Conservation (phyloP, 164 flowering plant species). For the Amborella trichopoda region DNA sequence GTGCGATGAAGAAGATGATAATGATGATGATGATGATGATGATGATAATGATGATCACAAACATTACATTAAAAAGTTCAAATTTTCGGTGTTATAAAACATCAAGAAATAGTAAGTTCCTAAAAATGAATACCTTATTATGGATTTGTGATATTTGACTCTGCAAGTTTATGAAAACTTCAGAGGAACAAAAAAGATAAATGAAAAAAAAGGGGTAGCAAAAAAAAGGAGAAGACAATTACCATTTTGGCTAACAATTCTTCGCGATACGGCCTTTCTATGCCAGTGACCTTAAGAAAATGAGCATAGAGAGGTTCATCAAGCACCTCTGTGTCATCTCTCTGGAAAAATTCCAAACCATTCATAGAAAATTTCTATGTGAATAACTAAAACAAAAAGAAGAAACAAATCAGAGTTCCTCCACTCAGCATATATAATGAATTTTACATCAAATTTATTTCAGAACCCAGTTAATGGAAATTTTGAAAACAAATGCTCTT, state of each 20-base stretch:
- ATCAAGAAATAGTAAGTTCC: not conserved
- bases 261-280: constrained; percentile 71
- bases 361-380: too few species aligned
- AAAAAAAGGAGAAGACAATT: too few species aligned
- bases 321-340: constrained; percentile 93
- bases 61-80: too few species aligned
- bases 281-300: constrained; percentile 56
- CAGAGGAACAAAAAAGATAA: not conserved
- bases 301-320: constrained; percentile 94
- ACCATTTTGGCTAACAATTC: constrained; percentile 77
- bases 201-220: too few species aligned
- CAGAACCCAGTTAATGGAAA: too few species aligned
- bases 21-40: too few species aligned
- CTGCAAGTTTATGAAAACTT: not conserved
- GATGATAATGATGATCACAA: too few species aligned
- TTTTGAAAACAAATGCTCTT: too few species aligned
- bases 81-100: not conserved
- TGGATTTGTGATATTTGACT: not conserved
- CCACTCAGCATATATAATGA: too few species aligned
- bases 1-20: too few species aligned
- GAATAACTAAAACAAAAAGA: too few species aligned
- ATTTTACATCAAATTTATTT: too few species aligned
- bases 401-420: not conserved
- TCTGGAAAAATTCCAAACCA: constrained; percentile 17
- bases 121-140: not conserved